These are phyloP conservation scores for Kandelia obovata DNA, from an alignment of 345 rosid genomes.

Conservation along the genomic window DNA sequence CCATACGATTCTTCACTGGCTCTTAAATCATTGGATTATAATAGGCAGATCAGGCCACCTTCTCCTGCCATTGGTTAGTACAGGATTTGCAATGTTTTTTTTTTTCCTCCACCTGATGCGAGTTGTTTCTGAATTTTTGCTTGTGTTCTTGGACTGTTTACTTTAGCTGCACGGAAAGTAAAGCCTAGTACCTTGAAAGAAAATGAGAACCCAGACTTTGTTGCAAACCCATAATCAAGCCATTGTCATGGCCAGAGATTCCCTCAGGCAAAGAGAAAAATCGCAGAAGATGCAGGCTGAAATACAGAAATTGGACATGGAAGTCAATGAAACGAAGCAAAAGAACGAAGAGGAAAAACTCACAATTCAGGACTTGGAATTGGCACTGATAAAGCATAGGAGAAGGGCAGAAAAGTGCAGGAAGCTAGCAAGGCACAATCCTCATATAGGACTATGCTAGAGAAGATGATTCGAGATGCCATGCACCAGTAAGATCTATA, in stretches of 20 bases:
- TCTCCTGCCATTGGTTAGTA: constrained; percentile 58
- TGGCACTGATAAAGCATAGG: constrained; percentile 60
- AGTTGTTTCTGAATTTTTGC: not conserved
- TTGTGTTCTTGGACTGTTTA: not conserved
- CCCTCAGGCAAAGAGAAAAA: constrained; percentile 74
- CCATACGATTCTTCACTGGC: constrained; percentile 48
- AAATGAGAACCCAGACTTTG: constrained; percentile 60
- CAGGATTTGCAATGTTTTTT: not conserved
- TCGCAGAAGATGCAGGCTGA: constrained; percentile 52
- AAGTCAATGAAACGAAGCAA: constrained; percentile 50
- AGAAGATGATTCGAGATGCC: constrained; percentile 97
- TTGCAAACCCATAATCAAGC: constrained; percentile 72
- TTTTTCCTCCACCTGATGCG: not conserved
- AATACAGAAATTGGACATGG: constrained; percentile 60
- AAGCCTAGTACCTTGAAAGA: constrained; percentile 51
- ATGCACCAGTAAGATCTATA: constrained; percentile 85
- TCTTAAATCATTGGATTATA: constrained; percentile 56
- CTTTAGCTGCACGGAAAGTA: constrained; percentile 48
- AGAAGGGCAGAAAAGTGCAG: constrained; percentile 96
- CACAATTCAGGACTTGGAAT: constrained; percentile 72
- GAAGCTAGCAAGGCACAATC: constrained; percentile 85
- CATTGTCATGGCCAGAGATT: constrained; percentile 75
- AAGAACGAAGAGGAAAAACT: constrained; percentile 63
- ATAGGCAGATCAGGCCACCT: constrained; percentile 49
- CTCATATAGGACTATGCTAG: constrained; percentile 69